Base-by-base conservation (phyloP, 1,284 basidiomycete species). In the Moesziomyces sp. region DNA sequence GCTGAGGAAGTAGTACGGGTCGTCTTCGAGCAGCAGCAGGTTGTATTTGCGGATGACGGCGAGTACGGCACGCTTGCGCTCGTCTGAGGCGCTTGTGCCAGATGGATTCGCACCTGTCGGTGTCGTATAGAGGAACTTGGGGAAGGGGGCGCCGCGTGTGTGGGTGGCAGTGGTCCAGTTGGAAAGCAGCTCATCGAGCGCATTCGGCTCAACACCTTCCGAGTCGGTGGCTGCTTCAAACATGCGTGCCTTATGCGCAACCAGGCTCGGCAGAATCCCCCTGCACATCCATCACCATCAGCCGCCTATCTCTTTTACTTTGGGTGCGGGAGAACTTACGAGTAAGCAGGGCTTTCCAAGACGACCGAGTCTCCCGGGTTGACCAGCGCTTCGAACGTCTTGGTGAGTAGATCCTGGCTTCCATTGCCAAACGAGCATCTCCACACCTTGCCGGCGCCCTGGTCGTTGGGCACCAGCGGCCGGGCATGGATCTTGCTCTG, bases 321-420 rank as follows among this genome's bases (percentile, higher is more conserved):
- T 33, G 13, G 33, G 23, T 4, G 3, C 14, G 0, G 18, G 13
- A 23, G 35, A 50, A 64, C 57, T 75, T 55, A 73, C 49, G 92
- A 90, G 84, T 97, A 97, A 28, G 91, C 90, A 0, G 94, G 94
- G 1, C 90, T 89, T 83, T 97, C 94, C 35, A 97, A 88, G 35
- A 97, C 87, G 30, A 96, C 87, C 2, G 90, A 83, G 82, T 97
- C 94, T 1, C 93, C 93, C 4, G 88, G 88, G 81, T 95, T 90
- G 38, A 94, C 86, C 47, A 95, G 73, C 0, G 87, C 85, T 49
- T 85, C 75, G 80, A 89, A 88, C 3, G 87, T 85, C 68, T 96
- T 96, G 85, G 88, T 91, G 59, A 97, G 88, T 55, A 95, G 83
- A 86, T 97, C 94, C 85, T 96, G 93, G 52, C 91, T 92, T 7